Percentiles rank a stretch among this genome's conserved stretches.
Conservation (phyloP, 2,329 filamentous ascomycete genomes). For the Epichloe gansuensis region DNA sequence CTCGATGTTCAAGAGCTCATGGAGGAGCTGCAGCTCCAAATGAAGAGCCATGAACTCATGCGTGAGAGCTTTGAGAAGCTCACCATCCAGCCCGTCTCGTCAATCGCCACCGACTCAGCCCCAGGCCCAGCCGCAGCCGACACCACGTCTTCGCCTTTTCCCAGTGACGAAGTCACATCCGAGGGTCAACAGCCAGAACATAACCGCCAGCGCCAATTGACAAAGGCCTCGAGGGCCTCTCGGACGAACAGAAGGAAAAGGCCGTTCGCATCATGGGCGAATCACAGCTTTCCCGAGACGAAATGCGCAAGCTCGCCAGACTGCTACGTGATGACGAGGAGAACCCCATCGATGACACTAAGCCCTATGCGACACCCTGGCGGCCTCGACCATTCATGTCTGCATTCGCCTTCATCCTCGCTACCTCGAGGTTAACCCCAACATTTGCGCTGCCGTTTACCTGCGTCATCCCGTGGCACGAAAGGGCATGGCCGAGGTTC, state of each 20-base stretch:
- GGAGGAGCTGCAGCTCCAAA: constrained; percentile 20
- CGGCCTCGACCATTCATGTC: constrained; percentile 74
- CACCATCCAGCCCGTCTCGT: constrained; percentile 9
- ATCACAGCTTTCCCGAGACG: constrained; percentile 30
- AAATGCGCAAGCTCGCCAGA: constrained; percentile 39
- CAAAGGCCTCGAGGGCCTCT: constrained; percentile 23
- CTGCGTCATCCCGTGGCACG: constrained; percentile 85
- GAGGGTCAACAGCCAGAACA: constrained; percentile 10
- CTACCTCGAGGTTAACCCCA: constrained; percentile 96
- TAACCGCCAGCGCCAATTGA: constrained; percentile 21
- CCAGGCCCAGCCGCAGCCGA: constrained; percentile 6
- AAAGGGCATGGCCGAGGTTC: constrained; percentile 68
- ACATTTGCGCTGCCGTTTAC: constrained; percentile 91
- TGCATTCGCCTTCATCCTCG: constrained; percentile 85
- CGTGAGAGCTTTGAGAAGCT: constrained; percentile 20
- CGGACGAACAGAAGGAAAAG: constrained; percentile 20
- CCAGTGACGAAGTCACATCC: neutral
- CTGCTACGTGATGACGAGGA: constrained; percentile 53
- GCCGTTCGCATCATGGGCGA: constrained; percentile 22
- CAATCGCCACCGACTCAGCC: constrained; percentile 5
- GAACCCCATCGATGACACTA: constrained; percentile 63
- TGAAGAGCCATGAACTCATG: constrained; percentile 21
- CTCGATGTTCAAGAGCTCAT: constrained; percentile 19
- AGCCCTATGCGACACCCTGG: constrained; percentile 91
- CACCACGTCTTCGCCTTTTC: neutral